Evolutionary conservation across 2,329 filamentous ascomycete species (phyloP).

Genomic region (Scopulariopsis brevicaulis): DNA sequence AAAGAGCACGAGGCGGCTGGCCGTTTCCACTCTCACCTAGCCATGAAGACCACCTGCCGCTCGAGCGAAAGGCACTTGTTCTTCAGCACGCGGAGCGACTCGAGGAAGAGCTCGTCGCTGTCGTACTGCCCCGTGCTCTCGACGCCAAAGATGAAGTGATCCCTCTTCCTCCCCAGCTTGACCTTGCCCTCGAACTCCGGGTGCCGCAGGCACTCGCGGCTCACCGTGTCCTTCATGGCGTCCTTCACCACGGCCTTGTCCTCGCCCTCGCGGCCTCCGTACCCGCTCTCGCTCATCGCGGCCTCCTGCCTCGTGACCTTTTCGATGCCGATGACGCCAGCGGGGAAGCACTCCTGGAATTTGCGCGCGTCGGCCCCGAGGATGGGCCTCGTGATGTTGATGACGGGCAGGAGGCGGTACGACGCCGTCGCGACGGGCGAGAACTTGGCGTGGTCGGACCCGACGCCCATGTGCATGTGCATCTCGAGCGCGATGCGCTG

Average conservation of each 20-base stretch:
- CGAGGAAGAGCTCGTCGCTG: slow-evolving; percentile 86
- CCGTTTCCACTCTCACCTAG: slow-evolving; percentile 20
- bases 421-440: slow-evolving; percentile 91
- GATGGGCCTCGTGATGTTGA: slow-evolving; percentile 75
- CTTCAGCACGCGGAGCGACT: slow-evolving; percentile 76
- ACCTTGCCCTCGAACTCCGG: slow-evolving; percentile 93
- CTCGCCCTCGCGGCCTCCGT: slow-evolving; percentile 67
- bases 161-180: slow-evolving; percentile 75
- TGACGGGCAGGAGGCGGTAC: slow-evolving; percentile 82
- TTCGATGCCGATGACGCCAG: slow-evolving; percentile 75
- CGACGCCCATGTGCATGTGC: slow-evolving; percentile 92
- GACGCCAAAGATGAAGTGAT: slow-evolving; percentile 95
- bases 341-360: slow-evolving; percentile 80
- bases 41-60: slow-evolving; percentile 58
- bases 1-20: background rate
- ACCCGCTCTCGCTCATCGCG: slow-evolving; percentile 44
- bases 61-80: slow-evolving; percentile 68
- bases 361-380: slow-evolving; percentile 78
- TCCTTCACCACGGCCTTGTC: slow-evolving; percentile 79
- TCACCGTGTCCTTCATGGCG: slow-evolving; percentile 90
- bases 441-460: slow-evolving; percentile 92
- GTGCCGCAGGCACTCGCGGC: slow-evolving; percentile 83
- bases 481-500: slow-evolving; percentile 79
- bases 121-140: slow-evolving; percentile 95
- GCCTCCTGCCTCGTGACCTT: slow-evolving; percentile 59